phyloP scores from a whole-genome alignment of 1,284 basidiomycete species.

The Rhizoctonia solani region DNA sequence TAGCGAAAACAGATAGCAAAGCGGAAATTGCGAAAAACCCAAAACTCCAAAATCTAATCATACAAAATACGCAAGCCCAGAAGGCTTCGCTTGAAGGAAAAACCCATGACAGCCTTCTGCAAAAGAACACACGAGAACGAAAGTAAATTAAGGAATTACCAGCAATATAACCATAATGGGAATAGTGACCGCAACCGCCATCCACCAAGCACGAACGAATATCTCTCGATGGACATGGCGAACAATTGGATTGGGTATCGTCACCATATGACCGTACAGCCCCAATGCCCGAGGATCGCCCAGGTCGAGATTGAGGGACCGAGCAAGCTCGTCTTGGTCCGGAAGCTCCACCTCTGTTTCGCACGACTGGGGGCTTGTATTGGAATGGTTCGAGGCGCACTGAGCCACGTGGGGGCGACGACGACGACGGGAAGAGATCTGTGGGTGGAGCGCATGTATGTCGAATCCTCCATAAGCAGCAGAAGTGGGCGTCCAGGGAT shows the following conservation, averaged over 20 bases:
- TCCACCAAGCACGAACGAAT: constrained; percentile 2
- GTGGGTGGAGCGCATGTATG: constrained; percentile 3
- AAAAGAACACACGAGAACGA: too few species aligned
- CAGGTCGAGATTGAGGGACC: constrained; percentile 15
- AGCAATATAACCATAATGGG: constrained; percentile 4
- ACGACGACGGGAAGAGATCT: neutral
- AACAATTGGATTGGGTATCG: constrained; percentile 1
- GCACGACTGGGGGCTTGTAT: neutral
- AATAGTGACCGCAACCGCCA: neutral
- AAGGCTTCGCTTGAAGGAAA: too few species aligned
- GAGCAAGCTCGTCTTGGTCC: neutral
- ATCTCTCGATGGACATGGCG: constrained; percentile 6
- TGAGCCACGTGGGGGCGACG: too few species aligned
- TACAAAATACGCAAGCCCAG: too few species aligned
- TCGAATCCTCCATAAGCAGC: neutral
- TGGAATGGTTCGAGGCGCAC: neutral
- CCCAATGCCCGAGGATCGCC: constrained; percentile 11
- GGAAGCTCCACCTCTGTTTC: neutral
- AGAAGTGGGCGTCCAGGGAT: neutral
- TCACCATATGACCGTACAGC: constrained; percentile 27
- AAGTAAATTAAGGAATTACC: constrained; percentile 7
- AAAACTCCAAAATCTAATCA: too few species aligned
- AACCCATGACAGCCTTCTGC: too few species aligned
- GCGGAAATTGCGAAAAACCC: too few species aligned
- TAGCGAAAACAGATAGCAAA: too few species aligned